A percentile compares a stretch with the other conserved stretches of the same genome.
These are phyloP conservation scores for Clavaria fumosa DNA, from an alignment of 768 basidiomycete species.

Conservation along the genomic window DNA sequence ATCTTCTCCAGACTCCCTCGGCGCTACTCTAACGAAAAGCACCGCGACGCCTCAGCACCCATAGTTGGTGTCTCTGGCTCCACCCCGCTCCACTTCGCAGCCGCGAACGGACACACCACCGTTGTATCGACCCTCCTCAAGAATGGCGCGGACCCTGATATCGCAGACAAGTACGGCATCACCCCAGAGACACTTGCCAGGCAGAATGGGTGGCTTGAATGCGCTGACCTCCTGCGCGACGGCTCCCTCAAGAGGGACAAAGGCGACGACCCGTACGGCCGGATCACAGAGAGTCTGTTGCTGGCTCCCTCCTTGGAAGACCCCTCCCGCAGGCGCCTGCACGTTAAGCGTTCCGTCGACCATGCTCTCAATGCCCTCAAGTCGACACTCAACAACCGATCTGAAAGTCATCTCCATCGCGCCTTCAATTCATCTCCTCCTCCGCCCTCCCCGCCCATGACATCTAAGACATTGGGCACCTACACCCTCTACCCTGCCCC, in stretches of 20 bases:
- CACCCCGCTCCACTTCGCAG: slow-evolving; percentile 93
- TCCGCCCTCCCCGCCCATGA: slow-evolving; percentile 7
- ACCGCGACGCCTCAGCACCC: slow-evolving; percentile 46
- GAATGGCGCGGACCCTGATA: slow-evolving; percentile 68
- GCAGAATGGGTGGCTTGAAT: slow-evolving; percentile 65
- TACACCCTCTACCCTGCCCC: slow-evolving; percentile 25
- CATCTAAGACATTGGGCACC: slow-evolving; percentile 27
- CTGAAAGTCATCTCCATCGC: background rate
- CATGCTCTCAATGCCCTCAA: slow-evolving; percentile 41
- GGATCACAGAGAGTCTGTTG: no score
- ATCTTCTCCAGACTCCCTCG: slow-evolving; percentile 50
- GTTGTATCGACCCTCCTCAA: slow-evolving; percentile 70
- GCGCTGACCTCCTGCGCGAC: slow-evolving; percentile 55
- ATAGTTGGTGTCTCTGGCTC: slow-evolving; percentile 77
- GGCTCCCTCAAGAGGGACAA: slow-evolving; percentile 50
- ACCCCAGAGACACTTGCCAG: slow-evolving; percentile 76
- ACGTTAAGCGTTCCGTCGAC: slow-evolving; percentile 68
- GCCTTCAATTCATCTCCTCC: background rate
- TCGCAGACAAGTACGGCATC: slow-evolving; percentile 81
- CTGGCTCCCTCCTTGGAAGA: slow-evolving; percentile 1
- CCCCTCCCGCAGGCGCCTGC: slow-evolving; percentile 33
- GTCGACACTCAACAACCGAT: slow-evolving; percentile 2
- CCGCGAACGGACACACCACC: slow-evolving; percentile 79
- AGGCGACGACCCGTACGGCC: slow-evolving; percentile 26
- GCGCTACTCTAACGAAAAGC: slow-evolving; percentile 57